phyloP scores from a whole-genome alignment of 2,329 filamentous ascomycete genomes.

The Cladophialophora carrionii region DNA sequence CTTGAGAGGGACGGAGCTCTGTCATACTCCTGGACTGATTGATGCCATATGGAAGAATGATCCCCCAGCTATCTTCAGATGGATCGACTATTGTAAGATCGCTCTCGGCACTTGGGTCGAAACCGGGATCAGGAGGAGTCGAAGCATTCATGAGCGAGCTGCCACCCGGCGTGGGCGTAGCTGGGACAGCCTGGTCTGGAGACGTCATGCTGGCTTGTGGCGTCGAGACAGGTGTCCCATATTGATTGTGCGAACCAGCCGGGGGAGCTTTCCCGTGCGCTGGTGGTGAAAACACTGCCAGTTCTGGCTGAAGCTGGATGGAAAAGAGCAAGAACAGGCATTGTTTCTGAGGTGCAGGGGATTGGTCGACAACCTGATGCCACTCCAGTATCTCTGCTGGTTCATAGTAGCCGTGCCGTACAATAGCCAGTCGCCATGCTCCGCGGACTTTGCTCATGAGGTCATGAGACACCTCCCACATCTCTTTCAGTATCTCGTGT shows the following conservation, averaged over 20 bases:
- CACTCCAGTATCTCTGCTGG: slow-evolving; percentile 54
- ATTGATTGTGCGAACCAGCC: slow-evolving; percentile 25
- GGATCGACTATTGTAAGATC: slow-evolving; percentile 62
- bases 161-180: slow-evolving; percentile 42
- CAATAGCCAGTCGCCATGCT: slow-evolving; percentile 61
- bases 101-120: slow-evolving; percentile 47
- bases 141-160: slow-evolving; percentile 37
- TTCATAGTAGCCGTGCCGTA: slow-evolving; percentile 56
- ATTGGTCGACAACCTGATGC: slow-evolving; percentile 22
- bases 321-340: slow-evolving; percentile 31
- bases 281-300: slow-evolving; percentile 19
- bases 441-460: slow-evolving; percentile 58
- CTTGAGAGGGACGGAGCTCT: slow-evolving; percentile 47
- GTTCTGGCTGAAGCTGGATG: slow-evolving; percentile 21
- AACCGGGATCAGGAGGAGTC: slow-evolving; percentile 32
- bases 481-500: slow-evolving; percentile 57
- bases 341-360: slow-evolving; percentile 19
- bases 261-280: slow-evolving; percentile 13
- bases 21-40: slow-evolving; percentile 48
- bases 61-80: slow-evolving; percentile 63
- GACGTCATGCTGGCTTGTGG: slow-evolving; percentile 40
- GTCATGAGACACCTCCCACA: slow-evolving; percentile 61
- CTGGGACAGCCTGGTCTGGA: slow-evolving; percentile 49
- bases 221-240: slow-evolving; percentile 38
- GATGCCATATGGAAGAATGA: slow-evolving; percentile 57